These are phyloP conservation scores for Leccinum boreale DNA, from an alignment of 768 basidiomycete species.

Conservation along the genomic window DNA sequence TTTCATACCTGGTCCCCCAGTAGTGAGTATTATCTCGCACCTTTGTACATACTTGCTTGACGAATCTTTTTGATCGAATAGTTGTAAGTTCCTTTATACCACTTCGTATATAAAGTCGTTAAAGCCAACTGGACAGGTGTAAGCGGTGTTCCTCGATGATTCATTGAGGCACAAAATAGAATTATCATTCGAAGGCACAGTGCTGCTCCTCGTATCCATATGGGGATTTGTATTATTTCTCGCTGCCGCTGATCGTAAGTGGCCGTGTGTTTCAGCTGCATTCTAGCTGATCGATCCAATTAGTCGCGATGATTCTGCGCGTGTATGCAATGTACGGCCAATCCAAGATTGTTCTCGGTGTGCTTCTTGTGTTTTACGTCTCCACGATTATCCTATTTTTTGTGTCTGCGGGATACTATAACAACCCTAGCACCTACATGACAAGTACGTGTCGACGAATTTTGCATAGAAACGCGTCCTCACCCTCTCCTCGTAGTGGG, in stretches of 20 bases:
- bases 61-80: not conserved
- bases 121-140: conserved; percentile 12
- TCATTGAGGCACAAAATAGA: not conserved
- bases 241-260: conserved; percentile 19
- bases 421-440: conserved; percentile 8
- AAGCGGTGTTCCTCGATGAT: not conserved
- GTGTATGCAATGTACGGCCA: conserved; percentile 22
- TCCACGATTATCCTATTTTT: not conserved
- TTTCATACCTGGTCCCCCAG: conserved; percentile 18
- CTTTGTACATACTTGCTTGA: not conserved
- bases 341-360: conserved; percentile 11
- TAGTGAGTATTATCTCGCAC: not conserved
- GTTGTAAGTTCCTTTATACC: conserved; percentile 7
- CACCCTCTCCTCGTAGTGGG: conserved; percentile 7
- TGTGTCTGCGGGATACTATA: not conserved
- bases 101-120: not conserved
- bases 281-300: not conserved
- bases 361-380: conserved; percentile 13
- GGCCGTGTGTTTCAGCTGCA: too few relatives aligned
- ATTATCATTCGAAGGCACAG: conserved; percentile 7
- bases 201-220: not conserved
- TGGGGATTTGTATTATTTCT: conserved; percentile 12
- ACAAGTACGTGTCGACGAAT: not conserved
- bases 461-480: not conserved
- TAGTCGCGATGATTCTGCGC: conserved; percentile 24